Conservation (phyloP, 768 basidiomycete species). For the Hysterangium stoloniferum region DNA sequence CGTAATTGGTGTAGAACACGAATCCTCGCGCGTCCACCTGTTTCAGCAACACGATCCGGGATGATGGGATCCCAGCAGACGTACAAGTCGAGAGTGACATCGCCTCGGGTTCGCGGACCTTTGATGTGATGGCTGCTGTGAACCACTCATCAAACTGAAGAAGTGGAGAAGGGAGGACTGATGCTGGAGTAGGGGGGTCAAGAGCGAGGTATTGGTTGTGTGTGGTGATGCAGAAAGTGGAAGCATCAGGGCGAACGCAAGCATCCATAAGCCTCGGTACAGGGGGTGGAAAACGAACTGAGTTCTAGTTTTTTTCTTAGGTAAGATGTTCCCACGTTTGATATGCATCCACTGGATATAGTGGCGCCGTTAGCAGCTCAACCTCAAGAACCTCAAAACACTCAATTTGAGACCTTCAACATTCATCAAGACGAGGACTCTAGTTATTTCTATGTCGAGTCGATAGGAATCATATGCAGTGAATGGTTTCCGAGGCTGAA, state of each 20-base stretch:
- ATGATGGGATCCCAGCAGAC: conserved; percentile 65
- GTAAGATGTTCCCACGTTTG: too few relatives aligned
- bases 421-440: too few relatives aligned
- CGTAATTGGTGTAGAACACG: conserved; percentile 96
- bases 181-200: conserved; percentile 56
- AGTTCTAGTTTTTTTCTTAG: too few relatives aligned
- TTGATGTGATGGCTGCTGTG: conserved; percentile 45
- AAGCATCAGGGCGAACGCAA: conserved; percentile 2
- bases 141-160: conserved; percentile 88
- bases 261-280: too few relatives aligned
- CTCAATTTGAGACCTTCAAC: too few relatives aligned
- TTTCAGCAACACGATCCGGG: conserved; percentile 87
- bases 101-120: conserved; percentile 81
- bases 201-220: conserved; percentile 70
- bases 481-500: too few relatives aligned
- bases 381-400: too few relatives aligned
- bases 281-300: too few relatives aligned
- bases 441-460: too few relatives aligned
- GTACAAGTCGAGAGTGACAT: conserved; percentile 77
- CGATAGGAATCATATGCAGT: too few relatives aligned
- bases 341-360: too few relatives aligned
- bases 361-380: too few relatives aligned
- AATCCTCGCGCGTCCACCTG: conserved; percentile 85
- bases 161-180: conserved; percentile 60
- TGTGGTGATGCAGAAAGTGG: conserved; percentile 50